A percentile compares a stretch with the other conserved stretches of the same genome.
phyloP scores from a whole-genome alignment of 345 rosid species.

The Moricandia arvensis region DNA sequence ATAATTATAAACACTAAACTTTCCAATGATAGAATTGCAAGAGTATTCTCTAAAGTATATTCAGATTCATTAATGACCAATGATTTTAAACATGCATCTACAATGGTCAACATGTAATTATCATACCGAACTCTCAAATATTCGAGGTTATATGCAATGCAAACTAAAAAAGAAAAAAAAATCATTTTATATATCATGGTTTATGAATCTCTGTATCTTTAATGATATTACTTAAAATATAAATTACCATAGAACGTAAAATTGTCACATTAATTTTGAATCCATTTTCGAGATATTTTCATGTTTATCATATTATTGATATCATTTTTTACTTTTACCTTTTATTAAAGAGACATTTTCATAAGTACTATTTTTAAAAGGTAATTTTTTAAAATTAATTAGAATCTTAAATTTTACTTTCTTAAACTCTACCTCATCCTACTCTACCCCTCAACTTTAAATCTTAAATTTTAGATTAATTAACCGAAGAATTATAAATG shows the following conservation, averaged over 20 bases:
- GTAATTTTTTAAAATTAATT: too few species aligned
- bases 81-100: not conserved
- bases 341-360: too few species aligned
- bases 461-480: too few species aligned
- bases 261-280: not conserved
- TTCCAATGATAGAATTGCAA: not conserved
- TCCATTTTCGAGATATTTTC: too few species aligned
- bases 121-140: not conserved
- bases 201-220: not conserved
- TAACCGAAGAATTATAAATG: too few species aligned
- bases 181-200: not conserved
- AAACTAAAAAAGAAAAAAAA: not conserved
- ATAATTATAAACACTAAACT: not conserved
- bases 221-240: not conserved
- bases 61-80: not conserved
- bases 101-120: not conserved
- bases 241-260: not conserved
- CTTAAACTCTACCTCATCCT: too few species aligned
- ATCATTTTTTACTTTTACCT: too few species aligned
- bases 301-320: too few species aligned
- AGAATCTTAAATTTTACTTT: too few species aligned
- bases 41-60: not conserved
- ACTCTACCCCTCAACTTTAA: too few species aligned
- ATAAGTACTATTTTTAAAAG: too few species aligned
- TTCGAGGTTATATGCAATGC: not conserved